phyloP scores from a whole-genome alignment of 1,284 basidiomycete genomes.

The Cryptococcus jaspeensis region DNA sequence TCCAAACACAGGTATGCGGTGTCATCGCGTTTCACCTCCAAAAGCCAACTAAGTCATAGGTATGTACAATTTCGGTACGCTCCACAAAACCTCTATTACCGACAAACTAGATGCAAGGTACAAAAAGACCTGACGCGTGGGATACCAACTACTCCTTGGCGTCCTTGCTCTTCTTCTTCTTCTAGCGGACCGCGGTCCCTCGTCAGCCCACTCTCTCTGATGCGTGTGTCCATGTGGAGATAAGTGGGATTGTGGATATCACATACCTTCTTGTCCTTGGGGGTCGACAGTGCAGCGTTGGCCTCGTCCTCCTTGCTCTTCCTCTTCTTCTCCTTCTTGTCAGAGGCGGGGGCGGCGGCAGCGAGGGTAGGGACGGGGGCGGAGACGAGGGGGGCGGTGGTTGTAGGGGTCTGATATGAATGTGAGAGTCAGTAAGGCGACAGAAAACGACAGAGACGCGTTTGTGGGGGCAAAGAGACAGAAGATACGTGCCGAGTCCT shows the following conservation, averaged over 20 bases:
- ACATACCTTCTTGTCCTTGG: slow-evolving; percentile 27
- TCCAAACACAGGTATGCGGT: too few relatives aligned
- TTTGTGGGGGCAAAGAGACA: background rate
- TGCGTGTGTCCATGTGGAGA: background rate
- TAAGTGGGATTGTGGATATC: background rate
- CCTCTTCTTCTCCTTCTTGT: slow-evolving; percentile 36
- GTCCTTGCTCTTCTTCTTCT: slow-evolving; percentile 22
- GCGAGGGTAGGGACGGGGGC: slow-evolving; percentile 17
- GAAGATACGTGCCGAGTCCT: slow-evolving; percentile 12
- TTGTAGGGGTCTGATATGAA: background rate
- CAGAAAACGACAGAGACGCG: background rate
- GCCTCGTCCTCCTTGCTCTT: slow-evolving; percentile 35
- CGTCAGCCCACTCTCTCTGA: background rate
- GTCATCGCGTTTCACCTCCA: too few relatives aligned
- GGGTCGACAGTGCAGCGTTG: slow-evolving; percentile 10
- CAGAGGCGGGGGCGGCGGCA: slow-evolving; percentile 16
- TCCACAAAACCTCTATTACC: too few relatives aligned
- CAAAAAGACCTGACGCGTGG: too few relatives aligned
- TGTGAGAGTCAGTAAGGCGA: background rate
- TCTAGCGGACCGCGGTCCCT: slow-evolving; percentile 2
- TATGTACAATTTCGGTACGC: too few relatives aligned
- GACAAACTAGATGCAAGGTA: too few relatives aligned
- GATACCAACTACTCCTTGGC: too few relatives aligned
- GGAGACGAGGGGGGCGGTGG: slow-evolving; percentile 3
- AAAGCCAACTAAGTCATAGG: too few relatives aligned